Evolutionary conservation across 2,329 filamentous ascomycete species (phyloP), one percentile per base, ranked within the genome.

Genomic region (Proliferodiscus dingleyae): DNA sequence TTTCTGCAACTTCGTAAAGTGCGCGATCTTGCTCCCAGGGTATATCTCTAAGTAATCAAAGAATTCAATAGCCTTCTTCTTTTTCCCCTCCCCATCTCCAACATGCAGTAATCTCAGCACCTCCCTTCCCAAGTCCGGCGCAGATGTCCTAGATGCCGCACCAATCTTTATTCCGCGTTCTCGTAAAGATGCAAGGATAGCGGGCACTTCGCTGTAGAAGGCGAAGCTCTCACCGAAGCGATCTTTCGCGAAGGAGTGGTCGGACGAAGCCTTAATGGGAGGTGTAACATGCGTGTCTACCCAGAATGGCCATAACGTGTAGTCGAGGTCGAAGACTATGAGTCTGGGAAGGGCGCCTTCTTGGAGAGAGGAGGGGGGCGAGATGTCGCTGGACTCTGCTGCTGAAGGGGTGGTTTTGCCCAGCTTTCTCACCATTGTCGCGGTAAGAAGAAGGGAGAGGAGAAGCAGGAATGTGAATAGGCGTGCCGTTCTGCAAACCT

Each of bases 231-330:
- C 85, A 63, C 82, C 83, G 48, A 70, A 68, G 53, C 71, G 69
- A 64, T 83, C 80, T 16, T 69, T 67, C 67, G 71, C 41, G 57
- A 63, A 52, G 58, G 62, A 49, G 61, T 70, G 68, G 66, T 66
- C 52, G 0, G 69, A 45, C 43, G 72, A 69, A 5, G 72, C 59
- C 54, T 76, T 75, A 15, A 95, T 69, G 0, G 89, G 90, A 5
- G 81, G 77, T 19, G 81, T 80, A 58, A 93, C 85, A 68, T 96
- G 90, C 3, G 89, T 95, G 71, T 97, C 93, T 1, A 95, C 84
- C 91, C 91, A 97, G 69, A 96, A 96, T 4, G 90, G 89, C 93
- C 91, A 97, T n/a, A 97, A 75, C 0, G 93, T 97, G 74, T 96
- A 97, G 74, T 97, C 91, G 52, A 97, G 80, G 66, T 97, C 93